Evolutionary conservation across 176 grass and related monocot genomes (phyloP), one percentile per base, ranked within the genome.

Genomic region (Oryza punctata): DNA sequence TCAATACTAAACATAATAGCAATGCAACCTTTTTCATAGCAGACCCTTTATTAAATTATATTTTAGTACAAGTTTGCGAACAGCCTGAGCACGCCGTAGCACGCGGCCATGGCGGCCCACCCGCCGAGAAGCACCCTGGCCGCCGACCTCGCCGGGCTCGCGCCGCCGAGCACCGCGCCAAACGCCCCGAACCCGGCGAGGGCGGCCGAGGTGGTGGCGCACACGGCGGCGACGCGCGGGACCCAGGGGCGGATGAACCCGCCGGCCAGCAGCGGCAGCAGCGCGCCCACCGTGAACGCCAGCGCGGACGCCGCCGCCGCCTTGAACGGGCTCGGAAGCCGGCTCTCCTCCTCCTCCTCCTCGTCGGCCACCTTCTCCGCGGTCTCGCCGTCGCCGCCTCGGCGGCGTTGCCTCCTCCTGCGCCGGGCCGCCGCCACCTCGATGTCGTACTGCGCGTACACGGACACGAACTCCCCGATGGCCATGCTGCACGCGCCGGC

Each of bases 61-160:
- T 10, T 21, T 24, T 61, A 61, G 23, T 61, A 61, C 57, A 61
- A 24, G 21, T 6, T 61, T 61, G 21, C 57, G 77, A 84, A 88
- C 26, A 88, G 23, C 54, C 73, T 72, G 25, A 88, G 73, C 72
- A 73, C 73, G 38, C 81, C 87, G 72, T 78, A 88, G 52, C 80
- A 83, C 70, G 67, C 69, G 52, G 87, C 87, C 87, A 88, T 84
- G 81, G 87, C 81, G 24, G 67, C 81, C 87, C 75, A 88, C 12
- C 87, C 87, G 12, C 87, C 87, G 37, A 88, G 13, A 40, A 88
- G 82, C 70, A 88, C 81, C 75, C 87, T 78, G 38, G 28, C 27
- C 13, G 65, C 65, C 3, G 73, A 78, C 33, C n/a, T 78, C 9
- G 21, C 28, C 3, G 40, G 43, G 63, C 33, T 74, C 14, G 81